Conservation (phyloP, 2,329 filamentous ascomycete species). For the Hortaea sp. region DNA sequence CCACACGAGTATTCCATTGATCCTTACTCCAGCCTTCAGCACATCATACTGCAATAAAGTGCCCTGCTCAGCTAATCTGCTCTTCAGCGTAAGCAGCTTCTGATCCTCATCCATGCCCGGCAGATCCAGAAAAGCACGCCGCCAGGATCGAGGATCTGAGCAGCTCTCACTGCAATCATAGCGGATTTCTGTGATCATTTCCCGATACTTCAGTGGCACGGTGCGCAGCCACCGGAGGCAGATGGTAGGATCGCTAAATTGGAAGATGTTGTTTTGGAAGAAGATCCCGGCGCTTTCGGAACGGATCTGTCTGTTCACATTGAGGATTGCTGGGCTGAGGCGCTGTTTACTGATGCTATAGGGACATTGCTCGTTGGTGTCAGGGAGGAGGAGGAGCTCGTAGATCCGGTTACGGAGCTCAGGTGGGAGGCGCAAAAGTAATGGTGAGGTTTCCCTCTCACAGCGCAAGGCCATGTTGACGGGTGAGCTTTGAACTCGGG, state of each 20-base stretch:
- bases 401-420: conserved; percentile 4
- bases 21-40: conserved; percentile 1
- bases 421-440: conserved; percentile 1
- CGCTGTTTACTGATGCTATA: not conserved
- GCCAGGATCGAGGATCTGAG: not conserved
- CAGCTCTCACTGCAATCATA: conserved; percentile 1
- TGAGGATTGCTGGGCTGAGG: not conserved
- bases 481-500: too few relatives aligned
- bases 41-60: conserved; percentile 1
- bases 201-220: not conserved
- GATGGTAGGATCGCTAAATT: conserved; percentile 1
- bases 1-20: conserved; percentile 2
- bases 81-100: conserved; percentile 1
- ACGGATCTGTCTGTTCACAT: not conserved
- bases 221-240: not conserved
- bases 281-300: conserved; percentile 2
- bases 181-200: conserved; percentile 1
- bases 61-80: conserved; percentile 1
- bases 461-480: too few relatives aligned
- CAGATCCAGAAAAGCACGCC: conserved; percentile 1
- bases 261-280: conserved; percentile 2
- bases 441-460: not conserved
- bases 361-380: not conserved
- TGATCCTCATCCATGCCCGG: conserved; percentile 3
- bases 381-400: not conserved